phyloP scores from a whole-genome alignment of 495 filamentous ascomycete species.

The Astrothelium macrocarpum region DNA sequence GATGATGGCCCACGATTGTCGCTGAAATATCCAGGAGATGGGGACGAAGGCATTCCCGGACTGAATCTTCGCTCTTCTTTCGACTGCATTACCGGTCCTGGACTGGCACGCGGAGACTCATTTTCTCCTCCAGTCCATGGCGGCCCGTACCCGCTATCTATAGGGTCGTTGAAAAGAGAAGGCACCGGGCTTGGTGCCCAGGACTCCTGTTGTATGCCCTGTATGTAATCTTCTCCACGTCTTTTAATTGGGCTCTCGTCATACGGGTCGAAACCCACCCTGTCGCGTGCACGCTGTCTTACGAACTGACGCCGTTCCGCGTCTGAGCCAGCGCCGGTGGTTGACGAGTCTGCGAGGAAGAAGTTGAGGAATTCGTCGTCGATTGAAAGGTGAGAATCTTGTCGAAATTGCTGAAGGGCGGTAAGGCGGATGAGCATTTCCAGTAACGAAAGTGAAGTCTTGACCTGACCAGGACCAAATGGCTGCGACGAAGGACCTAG shows the following conservation, averaged over 20 bases:
- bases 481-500: conserved; percentile 25
- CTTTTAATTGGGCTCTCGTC: conserved; percentile 60
- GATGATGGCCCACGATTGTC: background rate
- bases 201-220: conserved; percentile 20
- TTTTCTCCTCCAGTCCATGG: background rate
- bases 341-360: conserved; percentile 76
- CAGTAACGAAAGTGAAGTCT: conserved; percentile 81
- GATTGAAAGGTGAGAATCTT: conserved; percentile 83
- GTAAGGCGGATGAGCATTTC: conserved; percentile 90
- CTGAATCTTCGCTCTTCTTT: background rate
- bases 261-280: conserved; percentile 88
- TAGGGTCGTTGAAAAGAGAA: background rate
- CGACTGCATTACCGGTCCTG: background rate
- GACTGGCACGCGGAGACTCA: background rate
- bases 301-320: conserved; percentile 59
- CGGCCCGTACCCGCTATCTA: background rate
- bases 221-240: conserved; percentile 53
- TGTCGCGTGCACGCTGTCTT: conserved; percentile 59
- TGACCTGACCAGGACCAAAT: conserved; percentile 36
- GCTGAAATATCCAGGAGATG: conserved; percentile 4
- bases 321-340: conserved; percentile 62
- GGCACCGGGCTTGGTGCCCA: background rate
- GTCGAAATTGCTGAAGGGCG: conserved; percentile 92
- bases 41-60: conserved; percentile 5
- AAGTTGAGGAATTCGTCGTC: conserved; percentile 92